Base-by-base conservation (phyloP, 2,329 filamentous ascomycete species). In the Monosporascus ibericus region DNA sequence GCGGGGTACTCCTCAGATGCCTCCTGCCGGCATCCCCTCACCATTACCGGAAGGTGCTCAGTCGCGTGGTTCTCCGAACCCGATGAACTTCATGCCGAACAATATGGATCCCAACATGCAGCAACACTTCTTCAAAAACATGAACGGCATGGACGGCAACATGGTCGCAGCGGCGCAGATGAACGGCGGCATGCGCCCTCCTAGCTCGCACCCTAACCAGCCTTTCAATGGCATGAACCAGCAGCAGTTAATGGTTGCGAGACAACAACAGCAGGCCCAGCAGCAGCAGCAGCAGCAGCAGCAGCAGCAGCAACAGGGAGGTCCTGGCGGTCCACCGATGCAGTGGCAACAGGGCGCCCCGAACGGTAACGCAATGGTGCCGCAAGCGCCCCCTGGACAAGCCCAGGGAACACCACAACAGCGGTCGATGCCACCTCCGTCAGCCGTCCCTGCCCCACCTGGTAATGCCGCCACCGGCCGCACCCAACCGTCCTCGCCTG, bases 1-100 rank as follows among this genome's bases (percentile, higher is more conserved):
- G 76, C 85, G 88, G 48, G 83, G 83, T 48, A 88, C 86, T 25
- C 86, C 87, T 25, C 87, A 89, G 68, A 84, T 90, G 78, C 81
- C 81, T 62, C 81, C 81, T 53, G 79, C 79, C 38, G 83, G 80
- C 52, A 83, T 90, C 58, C 85, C 86, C 24, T 90, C 85, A 24
- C 87, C 84, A 7, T 76, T 88, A 56, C 85, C 86, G 3, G 88
- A 89, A 64, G 86, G 82, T 30, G 76, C 74, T 15, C 84, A 79
- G 74, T 88, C 81, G 54, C 80, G 78, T 62, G 81, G 77, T 69
- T 88, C 85, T 53, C 85, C 85, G 48, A 84, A 77, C 70, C 73
- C 78, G 49, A 80, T 82, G 73, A 80, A 78, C 64, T 86, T 87
- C 61, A 84, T 85, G 71, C 75, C 75, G 50, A 77, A 77, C 60